Conservation (phyloP, 2,329 filamentous ascomycete genomes). For the Beauveria asiatica region DNA sequence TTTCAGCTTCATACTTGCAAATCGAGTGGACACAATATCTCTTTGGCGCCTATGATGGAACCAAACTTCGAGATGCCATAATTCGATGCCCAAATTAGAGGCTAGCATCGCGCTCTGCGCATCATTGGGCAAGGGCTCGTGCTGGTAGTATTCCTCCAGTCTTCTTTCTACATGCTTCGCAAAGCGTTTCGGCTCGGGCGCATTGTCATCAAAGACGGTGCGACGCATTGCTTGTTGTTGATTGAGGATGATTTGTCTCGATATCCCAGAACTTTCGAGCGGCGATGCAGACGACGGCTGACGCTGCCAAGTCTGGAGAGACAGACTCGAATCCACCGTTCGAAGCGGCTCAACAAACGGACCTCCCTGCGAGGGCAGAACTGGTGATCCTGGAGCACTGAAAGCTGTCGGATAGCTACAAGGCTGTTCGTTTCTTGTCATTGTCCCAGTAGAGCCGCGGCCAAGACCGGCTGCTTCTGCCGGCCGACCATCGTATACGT, state of each 20-base stretch:
- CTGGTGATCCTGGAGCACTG: conserved; percentile 3
- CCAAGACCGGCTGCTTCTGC: background rate
- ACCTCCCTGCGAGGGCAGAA: background rate
- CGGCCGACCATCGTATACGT: conserved; percentile 4
- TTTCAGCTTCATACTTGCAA: conserved; percentile 36
- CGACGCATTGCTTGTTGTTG: conserved; percentile 33
- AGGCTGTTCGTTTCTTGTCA: background rate
- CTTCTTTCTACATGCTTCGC: conserved; percentile 40
- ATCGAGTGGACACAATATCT: conserved; percentile 35
- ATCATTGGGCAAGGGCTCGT: conserved; percentile 38
- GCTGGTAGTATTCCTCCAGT: conserved; percentile 45
- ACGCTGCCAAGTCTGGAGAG: conserved; percentile 17
- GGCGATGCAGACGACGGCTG: conserved; percentile 13
- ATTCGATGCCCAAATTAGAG: conserved; percentile 44
- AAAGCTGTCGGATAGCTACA: background rate
- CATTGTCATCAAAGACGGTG: conserved; percentile 29
- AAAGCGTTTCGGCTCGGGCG: conserved; percentile 36
- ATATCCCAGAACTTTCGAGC: conserved; percentile 20
- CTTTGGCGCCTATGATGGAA: conserved; percentile 45
- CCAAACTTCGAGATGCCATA: conserved; percentile 45
- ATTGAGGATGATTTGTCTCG: conserved; percentile 36
- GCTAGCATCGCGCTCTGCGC: conserved; percentile 44
- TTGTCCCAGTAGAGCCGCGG: background rate
- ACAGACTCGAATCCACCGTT: conserved; percentile 10
- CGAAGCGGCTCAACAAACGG: background rate